Percentiles rank a stretch among this genome's conserved stretches.
phyloP scores from a whole-genome alignment of 768 basidiomycete species.

The Mycena capillaripes region DNA sequence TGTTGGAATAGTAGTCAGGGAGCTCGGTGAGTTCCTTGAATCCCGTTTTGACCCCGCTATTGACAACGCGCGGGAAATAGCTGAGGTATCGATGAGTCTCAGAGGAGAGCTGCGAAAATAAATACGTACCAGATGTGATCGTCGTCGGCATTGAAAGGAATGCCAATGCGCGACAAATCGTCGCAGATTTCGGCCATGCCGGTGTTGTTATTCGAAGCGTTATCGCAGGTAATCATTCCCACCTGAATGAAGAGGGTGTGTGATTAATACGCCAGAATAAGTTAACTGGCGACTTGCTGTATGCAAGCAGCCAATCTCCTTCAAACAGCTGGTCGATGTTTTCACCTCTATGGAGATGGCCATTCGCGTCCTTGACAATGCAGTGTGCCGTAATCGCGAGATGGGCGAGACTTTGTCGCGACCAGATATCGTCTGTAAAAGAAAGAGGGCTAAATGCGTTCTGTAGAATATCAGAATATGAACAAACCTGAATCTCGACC shows the following conservation, averaged over 20 bases:
- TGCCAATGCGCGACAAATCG: neutral
- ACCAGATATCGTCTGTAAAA: constrained; percentile 37
- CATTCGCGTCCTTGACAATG: constrained; percentile 9
- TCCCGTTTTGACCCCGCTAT: constrained; percentile 32
- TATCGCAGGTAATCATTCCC: neutral
- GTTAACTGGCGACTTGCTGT: neutral
- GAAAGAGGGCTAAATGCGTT: constrained; percentile 13
- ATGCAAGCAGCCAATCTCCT: constrained; percentile 22
- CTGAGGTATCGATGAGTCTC: neutral
- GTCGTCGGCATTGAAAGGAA: constrained; percentile 34
- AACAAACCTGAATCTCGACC: neutral
- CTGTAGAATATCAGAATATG: neutral
- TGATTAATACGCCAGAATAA: neutral
- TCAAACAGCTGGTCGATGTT: constrained; percentile 29
- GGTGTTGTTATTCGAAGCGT: neutral
- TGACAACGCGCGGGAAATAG: constrained; percentile 40
- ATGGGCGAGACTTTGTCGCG: constrained; percentile 23
- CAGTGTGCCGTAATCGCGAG: constrained; percentile 37
- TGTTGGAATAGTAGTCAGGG: neutral
- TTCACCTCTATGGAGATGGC: constrained; percentile 29
- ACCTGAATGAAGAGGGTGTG: neutral
- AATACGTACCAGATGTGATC: constrained; percentile 30
- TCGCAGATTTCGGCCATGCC: neutral
- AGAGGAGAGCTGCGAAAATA: neutral
- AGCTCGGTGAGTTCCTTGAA: constrained; percentile 27